Evolutionary conservation across 768 basidiomycete genomes (phyloP).

Genomic region (Auriscalpium vulgare): DNA sequence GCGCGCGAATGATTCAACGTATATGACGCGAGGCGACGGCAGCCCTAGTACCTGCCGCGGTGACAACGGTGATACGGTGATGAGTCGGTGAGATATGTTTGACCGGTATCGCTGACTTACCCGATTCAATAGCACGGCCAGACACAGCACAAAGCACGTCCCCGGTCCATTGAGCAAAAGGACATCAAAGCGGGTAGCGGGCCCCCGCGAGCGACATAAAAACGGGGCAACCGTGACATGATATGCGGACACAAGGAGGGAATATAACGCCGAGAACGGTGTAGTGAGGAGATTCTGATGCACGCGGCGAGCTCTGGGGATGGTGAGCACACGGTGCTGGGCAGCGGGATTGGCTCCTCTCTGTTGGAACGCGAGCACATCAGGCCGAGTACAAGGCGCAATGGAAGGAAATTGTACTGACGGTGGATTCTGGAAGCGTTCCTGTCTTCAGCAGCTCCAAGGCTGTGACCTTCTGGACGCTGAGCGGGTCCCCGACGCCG

Average conservation of each 20-base stretch:
- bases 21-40: conserved; percentile 64
- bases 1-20: conserved; percentile 92
- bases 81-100: neutral
- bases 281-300: conserved; percentile 74
- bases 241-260: conserved; percentile 55
- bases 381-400: neutral
- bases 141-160: conserved; percentile 77
- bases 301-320: conserved; percentile 85
- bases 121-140: conserved; percentile 62
- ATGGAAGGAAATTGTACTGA: conserved; percentile 10
- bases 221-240: conserved; percentile 50
- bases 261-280: conserved; percentile 52
- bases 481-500: conserved; percentile 75
- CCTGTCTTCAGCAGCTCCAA: conserved; percentile 46
- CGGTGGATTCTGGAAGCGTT: conserved; percentile 5
- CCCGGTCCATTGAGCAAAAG: conserved; percentile 93
- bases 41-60: conserved; percentile 62
- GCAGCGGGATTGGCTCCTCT: neutral
- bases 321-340: conserved; percentile 45
- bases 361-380: neutral
- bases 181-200: conserved; percentile 50
- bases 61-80: conserved; percentile 1
- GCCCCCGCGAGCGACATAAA: conserved; percentile 14
- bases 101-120: conserved; percentile 33
- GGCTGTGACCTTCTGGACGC: conserved; percentile 55